phyloP scores from a whole-genome alignment of 768 basidiomycete species.

The Suillus brevipes region DNA sequence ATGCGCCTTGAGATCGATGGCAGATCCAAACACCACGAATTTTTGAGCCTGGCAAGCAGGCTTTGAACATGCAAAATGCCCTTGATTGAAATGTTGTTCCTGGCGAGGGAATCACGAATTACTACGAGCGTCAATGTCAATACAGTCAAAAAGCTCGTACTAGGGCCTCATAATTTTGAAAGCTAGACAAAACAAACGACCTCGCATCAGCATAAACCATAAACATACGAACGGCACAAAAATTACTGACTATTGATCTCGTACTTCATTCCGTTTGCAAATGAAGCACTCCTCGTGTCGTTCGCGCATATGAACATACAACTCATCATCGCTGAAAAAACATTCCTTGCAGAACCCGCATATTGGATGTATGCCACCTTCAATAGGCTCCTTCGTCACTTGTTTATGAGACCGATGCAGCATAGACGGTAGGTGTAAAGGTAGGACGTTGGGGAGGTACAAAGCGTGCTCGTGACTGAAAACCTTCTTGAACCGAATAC shows the following conservation, averaged over 20 bases:
- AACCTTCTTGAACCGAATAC: conserved; percentile 87
- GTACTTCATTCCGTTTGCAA: conserved; percentile 79
- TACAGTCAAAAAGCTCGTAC: conserved; percentile 42
- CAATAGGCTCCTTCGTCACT: conserved; percentile 53
- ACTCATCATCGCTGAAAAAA: conserved; percentile 89
- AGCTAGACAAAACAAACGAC: conserved; percentile 43
- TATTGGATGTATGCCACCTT: conserved; percentile 73
- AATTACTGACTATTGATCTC: conserved; percentile 81
- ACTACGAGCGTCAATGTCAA: conserved; percentile 8
- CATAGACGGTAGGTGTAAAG: conserved; percentile 77
- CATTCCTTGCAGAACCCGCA: conserved; percentile 93
- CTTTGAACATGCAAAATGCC: conserved; percentile 79
- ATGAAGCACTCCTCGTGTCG: conserved; percentile 95
- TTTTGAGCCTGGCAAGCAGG: conserved; percentile 77
- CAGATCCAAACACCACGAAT: conserved; percentile 91
- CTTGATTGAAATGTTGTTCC: conserved; percentile 75
- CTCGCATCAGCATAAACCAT: conserved; percentile 3
- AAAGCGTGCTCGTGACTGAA: conserved; percentile 94
- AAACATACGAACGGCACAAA: conserved; percentile 5
- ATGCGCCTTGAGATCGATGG: conserved; percentile 89
- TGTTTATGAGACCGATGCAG: conserved; percentile 42
- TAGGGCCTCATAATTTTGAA: conserved; percentile 74
- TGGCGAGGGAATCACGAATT: conserved; percentile 26
- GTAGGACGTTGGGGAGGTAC: conserved; percentile 66
- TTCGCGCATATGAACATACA: conserved; percentile 93